Conservation (phyloP, 768 basidiomycete genomes). For the Agrocybe praecox region DNA sequence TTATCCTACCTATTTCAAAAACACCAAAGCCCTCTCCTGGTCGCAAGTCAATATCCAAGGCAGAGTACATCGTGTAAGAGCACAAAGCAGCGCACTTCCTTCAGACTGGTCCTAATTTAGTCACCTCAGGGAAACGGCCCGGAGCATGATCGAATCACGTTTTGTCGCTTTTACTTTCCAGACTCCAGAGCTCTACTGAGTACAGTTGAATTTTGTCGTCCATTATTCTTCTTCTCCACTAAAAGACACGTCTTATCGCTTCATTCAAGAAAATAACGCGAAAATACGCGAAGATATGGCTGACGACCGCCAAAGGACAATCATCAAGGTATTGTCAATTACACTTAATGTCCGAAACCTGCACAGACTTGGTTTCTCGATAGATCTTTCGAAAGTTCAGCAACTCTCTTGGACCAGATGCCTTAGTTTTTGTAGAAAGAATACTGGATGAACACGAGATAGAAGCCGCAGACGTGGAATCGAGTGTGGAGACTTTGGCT, state of each 20-base stretch:
- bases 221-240: not conserved
- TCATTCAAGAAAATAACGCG: not conserved
- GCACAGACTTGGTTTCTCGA: not conserved
- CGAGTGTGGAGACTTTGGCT: constrained; percentile 77
- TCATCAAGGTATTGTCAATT: constrained; percentile 43
- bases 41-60: constrained; percentile 73
- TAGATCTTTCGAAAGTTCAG: constrained; percentile 89
- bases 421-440: constrained; percentile 68
- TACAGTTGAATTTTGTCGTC: not conserved
- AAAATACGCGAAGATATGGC: constrained; percentile 34
- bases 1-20: constrained; percentile 67
- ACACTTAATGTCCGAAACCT: not conserved
- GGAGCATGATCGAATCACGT: not conserved
- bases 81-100: no score
- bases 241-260: not conserved
- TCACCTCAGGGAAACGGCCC: not conserved
- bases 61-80: constrained; percentile 53
- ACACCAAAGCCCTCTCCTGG: constrained; percentile 78
- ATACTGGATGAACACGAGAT: constrained; percentile 76
- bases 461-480: constrained; percentile 66
- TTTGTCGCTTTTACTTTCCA: not conserved
- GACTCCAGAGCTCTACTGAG: no score
- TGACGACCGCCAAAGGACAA: constrained; percentile 46
- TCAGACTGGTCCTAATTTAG: constrained; percentile 1
- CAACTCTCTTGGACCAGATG: constrained; percentile 83